These are phyloP conservation scores for Nicotiana otophora DNA, from an alignment of 257 asterid species.

Conservation along the genomic window DNA sequence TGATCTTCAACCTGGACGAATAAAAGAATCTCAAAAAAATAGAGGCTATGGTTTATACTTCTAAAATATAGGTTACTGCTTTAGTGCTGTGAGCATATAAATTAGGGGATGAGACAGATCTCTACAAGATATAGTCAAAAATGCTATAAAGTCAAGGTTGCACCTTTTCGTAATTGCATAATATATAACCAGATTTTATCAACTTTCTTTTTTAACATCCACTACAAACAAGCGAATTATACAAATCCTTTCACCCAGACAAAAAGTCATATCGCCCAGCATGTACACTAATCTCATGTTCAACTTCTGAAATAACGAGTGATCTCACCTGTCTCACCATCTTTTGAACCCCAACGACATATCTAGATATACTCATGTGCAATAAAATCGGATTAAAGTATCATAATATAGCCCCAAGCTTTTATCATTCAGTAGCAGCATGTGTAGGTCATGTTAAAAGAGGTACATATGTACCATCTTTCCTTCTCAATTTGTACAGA, in stretches of 20 bases:
- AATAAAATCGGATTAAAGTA: neutral
- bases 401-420: neutral
- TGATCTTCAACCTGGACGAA: conserved; percentile 55
- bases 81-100: neutral
- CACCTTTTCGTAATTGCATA: neutral
- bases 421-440: neutral
- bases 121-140: neutral
- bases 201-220: neutral
- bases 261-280: neutral
- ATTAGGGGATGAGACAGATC: neutral
- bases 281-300: neutral
- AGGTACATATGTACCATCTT: neutral
- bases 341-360: neutral
- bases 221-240: neutral
- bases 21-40: neutral
- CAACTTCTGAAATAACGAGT: neutral
- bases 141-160: neutral
- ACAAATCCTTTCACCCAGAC: no score
- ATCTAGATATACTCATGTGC: neutral
- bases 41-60: neutral
- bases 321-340: neutral
- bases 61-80: neutral
- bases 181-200: neutral
- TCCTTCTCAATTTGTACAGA: neutral
- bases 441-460: neutral